Conservation (phyloP, 225 moss, liverwort and hornwort genomes). For the Polytrichum formosum region DNA sequence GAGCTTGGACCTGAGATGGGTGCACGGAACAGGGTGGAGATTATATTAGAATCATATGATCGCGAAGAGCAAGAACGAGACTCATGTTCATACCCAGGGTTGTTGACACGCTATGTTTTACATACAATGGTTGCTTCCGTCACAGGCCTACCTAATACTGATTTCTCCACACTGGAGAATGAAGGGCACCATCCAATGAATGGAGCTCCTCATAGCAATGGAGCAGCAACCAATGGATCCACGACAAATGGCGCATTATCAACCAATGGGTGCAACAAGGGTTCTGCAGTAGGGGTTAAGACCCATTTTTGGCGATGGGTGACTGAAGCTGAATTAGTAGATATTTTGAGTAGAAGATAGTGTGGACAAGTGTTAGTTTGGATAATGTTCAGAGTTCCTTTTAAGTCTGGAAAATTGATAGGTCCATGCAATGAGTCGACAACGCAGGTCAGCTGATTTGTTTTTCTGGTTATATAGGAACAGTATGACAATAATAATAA, state of each 20-base stretch:
- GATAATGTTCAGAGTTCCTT: too few relatives aligned
- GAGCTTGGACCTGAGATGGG: slow-evolving; percentile 84
- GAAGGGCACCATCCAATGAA: slow-evolving; percentile 37
- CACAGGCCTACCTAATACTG: slow-evolving; percentile 55
- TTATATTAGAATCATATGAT: slow-evolving; percentile 63
- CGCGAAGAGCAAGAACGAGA: slow-evolving; percentile 75
- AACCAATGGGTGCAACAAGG: slow-evolving; percentile 22
- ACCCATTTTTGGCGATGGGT: slow-evolving; percentile 59
- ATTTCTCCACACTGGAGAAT: slow-evolving; percentile 75
- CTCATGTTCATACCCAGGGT: slow-evolving; percentile 85
- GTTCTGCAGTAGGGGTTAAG: slow-evolving; percentile 42
- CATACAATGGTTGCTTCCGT: slow-evolving; percentile 80
- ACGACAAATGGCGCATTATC: slow-evolving; percentile 4
- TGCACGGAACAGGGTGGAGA: slow-evolving; percentile 49
- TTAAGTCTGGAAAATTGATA: too few relatives aligned
- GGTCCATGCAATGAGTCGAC: too few relatives aligned
- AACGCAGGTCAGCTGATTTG: too few relatives aligned
- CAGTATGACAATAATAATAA: too few relatives aligned
- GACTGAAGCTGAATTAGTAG: slow-evolving; percentile 36
- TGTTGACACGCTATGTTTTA: slow-evolving; percentile 74
- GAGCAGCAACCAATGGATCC: slow-evolving; percentile 15
- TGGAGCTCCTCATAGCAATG: slow-evolving; percentile 1
- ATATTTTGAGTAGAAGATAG: slow-evolving; percentile 14
- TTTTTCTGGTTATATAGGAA: too few relatives aligned
- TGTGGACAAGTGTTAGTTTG: too few relatives aligned